phyloP scores from a whole-genome alignment of 148 eudicot species.

The Spergularia bocconei region DNA sequence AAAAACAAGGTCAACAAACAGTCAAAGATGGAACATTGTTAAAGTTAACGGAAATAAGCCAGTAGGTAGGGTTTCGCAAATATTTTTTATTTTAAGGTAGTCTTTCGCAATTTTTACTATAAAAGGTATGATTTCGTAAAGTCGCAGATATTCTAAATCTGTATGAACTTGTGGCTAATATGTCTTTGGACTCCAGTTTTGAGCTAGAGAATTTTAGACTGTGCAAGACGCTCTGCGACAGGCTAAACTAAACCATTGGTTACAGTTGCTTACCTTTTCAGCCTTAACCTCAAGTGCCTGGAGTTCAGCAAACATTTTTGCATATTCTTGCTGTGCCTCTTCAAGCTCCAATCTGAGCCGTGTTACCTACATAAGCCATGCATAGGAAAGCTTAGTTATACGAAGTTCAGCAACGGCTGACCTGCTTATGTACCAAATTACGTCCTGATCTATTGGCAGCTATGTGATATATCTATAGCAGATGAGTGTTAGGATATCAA shows the following conservation, averaged over 20 bases:
- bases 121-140: no score
- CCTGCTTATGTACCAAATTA: neutral
- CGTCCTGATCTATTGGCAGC: constrained; percentile 1
- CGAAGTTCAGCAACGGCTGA: neutral
- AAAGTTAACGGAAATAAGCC: no score
- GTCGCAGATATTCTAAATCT: neutral
- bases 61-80: no score
- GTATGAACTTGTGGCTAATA: neutral
- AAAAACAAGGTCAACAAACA: no score
- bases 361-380: constrained; percentile 22
- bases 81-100: no score
- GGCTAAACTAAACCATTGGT: neutral
- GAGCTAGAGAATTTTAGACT: neutral
- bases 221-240: constrained; percentile 1
- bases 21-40: no score
- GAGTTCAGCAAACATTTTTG: constrained; percentile 36
- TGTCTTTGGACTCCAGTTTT: neutral
- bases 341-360: constrained; percentile 28
- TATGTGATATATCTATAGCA: neutral
- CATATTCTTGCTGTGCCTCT: constrained; percentile 32
- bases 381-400: constrained; percentile 9
- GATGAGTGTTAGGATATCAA: neutral
- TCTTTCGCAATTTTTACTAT: no score
- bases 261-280: constrained; percentile 21
- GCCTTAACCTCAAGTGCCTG: constrained; percentile 30